These are phyloP conservation scores for Scheffersomyces spartinae DNA, from an alignment of 805 yeast species.

Conservation along the genomic window DNA sequence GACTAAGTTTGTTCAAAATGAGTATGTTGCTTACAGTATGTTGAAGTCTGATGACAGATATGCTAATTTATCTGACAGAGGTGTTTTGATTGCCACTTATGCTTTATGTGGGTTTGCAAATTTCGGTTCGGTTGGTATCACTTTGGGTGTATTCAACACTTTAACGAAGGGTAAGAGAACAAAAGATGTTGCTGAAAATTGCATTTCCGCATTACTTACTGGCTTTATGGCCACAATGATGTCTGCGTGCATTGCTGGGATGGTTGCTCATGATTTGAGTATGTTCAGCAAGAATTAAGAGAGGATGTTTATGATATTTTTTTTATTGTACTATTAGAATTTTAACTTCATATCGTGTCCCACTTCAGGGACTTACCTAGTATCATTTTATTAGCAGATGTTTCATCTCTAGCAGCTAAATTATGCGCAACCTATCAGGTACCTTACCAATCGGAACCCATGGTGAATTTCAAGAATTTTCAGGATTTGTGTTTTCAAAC, in stretches of 20 bases:
- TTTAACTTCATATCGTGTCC: too few relatives aligned
- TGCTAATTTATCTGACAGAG: slow-evolving; percentile 36
- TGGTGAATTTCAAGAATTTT: too few relatives aligned
- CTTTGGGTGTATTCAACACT: slow-evolving; percentile 47
- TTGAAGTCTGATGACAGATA: slow-evolving; percentile 31
- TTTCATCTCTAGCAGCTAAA: too few relatives aligned
- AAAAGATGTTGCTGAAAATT: slow-evolving; percentile 34
- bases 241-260: slow-evolving; percentile 51
- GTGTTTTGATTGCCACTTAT: slow-evolving; percentile 45
- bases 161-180: slow-evolving; percentile 39
- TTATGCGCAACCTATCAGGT: too few relatives aligned
- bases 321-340: too few relatives aligned
- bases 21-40: slow-evolving; percentile 42
- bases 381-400: too few relatives aligned
- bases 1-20: slow-evolving; percentile 49
- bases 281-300: too few relatives aligned
- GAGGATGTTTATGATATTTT: too few relatives aligned
- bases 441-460: too few relatives aligned
- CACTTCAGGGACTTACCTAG: too few relatives aligned
- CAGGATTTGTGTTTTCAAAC: too few relatives aligned
- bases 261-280: slow-evolving; percentile 42
- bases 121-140: slow-evolving; percentile 50
- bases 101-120: slow-evolving; percentile 56
- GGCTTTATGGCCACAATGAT: slow-evolving; percentile 45
- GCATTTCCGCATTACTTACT: slow-evolving; percentile 36